A percentile compares a stretch with the other conserved stretches of the same genome.
phyloP scores from a whole-genome alignment of 2,329 filamentous ascomycete species.

The Penicillium sp. region DNA sequence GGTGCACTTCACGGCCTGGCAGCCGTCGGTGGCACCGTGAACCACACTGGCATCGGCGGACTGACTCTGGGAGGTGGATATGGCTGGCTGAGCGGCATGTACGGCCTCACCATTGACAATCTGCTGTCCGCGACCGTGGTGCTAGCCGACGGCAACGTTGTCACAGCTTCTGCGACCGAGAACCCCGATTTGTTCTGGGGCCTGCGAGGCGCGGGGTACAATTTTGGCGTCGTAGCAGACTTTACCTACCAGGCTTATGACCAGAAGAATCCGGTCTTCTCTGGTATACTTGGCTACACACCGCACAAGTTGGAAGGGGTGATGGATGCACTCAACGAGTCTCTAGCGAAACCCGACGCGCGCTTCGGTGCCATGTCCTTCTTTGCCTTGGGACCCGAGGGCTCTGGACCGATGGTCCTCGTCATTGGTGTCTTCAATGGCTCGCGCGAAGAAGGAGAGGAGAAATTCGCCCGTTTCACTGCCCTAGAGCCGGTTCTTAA shows the following conservation, averaged over 20 bases:
- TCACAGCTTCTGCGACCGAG: constrained; percentile 41
- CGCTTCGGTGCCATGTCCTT: constrained; percentile 45
- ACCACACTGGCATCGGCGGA: constrained; percentile 60
- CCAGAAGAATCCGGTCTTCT: constrained; percentile 32
- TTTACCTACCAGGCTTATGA: constrained; percentile 42
- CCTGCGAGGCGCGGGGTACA: constrained; percentile 45
- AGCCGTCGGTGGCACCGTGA: constrained; percentile 60
- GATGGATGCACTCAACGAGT: constrained; percentile 36
- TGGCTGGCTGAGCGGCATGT: constrained; percentile 52
- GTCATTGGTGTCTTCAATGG: constrained; percentile 40
- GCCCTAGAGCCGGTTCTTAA: constrained; percentile 39
- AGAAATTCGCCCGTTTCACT: constrained; percentile 38
- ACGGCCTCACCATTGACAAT: constrained; percentile 55
- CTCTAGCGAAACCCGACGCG: constrained; percentile 56
- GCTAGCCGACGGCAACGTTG: constrained; percentile 40
- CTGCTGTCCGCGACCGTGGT: constrained; percentile 42
- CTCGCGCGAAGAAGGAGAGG: constrained; percentile 34
- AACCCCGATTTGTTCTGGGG: constrained; percentile 52
- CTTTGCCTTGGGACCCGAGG: constrained; percentile 30
- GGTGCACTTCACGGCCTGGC: constrained; percentile 53
- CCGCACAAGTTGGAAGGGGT: constrained; percentile 26
- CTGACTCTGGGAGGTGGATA: constrained; percentile 58
- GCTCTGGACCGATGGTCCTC: constrained; percentile 31
- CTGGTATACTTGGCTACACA: constrained; percentile 31
- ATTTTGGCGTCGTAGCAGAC: constrained; percentile 47